These are phyloP conservation scores for Arthrobotrys sinensis DNA, from an alignment of 2,329 filamentous ascomycete genomes.

Conservation along the genomic window DNA sequence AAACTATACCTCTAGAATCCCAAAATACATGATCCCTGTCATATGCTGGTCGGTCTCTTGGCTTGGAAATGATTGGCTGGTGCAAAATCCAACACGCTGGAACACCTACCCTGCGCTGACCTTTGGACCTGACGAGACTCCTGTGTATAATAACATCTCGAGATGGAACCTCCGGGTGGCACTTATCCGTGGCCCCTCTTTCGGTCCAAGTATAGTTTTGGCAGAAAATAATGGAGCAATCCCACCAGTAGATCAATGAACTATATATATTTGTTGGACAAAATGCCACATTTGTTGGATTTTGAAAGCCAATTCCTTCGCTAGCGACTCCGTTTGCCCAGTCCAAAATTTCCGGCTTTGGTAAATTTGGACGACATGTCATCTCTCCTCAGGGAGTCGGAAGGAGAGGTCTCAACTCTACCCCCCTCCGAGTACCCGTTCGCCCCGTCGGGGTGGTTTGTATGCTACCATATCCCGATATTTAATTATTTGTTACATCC, in stretches of 20 bases:
- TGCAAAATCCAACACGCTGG: constrained; percentile 59
- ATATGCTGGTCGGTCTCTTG: constrained; percentile 41
- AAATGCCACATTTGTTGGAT: constrained; percentile 32
- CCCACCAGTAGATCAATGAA: too few species aligned
- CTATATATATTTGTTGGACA: not conserved
- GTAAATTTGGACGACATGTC: constrained; percentile 61
- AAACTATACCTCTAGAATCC: not conserved
- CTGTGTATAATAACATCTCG: not conserved
- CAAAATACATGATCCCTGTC: constrained; percentile 39
- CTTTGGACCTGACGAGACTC: constrained; percentile 10
- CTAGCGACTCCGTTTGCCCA: constrained; percentile 56
- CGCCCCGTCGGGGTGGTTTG: constrained; percentile 54
- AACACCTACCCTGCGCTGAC: constrained; percentile 18
- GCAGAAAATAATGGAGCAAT: too few species aligned
- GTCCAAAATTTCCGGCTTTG: constrained; percentile 60
- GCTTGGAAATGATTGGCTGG: constrained; percentile 57
- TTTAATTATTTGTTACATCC: constrained; percentile 17
- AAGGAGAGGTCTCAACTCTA: constrained; percentile 54
- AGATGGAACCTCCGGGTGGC: too few species aligned
- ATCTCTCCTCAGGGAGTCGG: constrained; percentile 61
- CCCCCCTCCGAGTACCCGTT: constrained; percentile 48
- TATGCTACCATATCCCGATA: constrained; percentile 30
- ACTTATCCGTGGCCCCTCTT: not conserved
- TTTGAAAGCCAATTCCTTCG: constrained; percentile 21
- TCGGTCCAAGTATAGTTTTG: too few species aligned